These are phyloP conservation scores for Sclerotinia subarctica DNA, from an alignment of 2,329 filamentous ascomycete genomes.

Conservation along the genomic window DNA sequence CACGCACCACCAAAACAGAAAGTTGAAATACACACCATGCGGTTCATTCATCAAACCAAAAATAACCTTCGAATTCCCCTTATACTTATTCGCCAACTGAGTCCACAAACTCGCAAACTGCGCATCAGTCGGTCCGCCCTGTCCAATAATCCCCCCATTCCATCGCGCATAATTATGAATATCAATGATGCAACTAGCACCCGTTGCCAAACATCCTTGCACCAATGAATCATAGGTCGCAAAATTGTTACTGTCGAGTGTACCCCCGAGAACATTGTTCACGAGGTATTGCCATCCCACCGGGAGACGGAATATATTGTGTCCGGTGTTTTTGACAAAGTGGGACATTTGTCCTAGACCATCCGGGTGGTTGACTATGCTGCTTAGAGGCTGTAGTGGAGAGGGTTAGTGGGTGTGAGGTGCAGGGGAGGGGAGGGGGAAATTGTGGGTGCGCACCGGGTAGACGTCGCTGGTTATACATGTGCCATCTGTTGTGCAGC, in stretches of 20 bases:
- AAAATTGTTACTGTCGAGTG: conserved; percentile 48
- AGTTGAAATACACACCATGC: conserved; percentile 40
- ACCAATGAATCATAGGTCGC: conserved; percentile 54
- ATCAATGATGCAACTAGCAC: conserved; percentile 59
- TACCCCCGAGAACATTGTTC: conserved; percentile 49
- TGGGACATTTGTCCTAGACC: conserved; percentile 35
- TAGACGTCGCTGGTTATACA: conserved; percentile 38
- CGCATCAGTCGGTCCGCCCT: conserved; percentile 60
- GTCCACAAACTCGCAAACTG: conserved; percentile 56
- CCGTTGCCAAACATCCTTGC: conserved; percentile 53
- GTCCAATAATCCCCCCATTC: conserved; percentile 61
- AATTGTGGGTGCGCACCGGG: conserved; percentile 22
- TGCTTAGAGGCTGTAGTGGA: conserved; percentile 32
- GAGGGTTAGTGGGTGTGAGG: not conserved
- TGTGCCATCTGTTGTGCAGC: conserved; percentile 43
- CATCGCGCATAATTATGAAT: conserved; percentile 58
- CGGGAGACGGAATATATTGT: conserved; percentile 50
- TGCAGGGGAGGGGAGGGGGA: too few species aligned
- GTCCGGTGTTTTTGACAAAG: conserved; percentile 46
- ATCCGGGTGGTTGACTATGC: conserved; percentile 36
- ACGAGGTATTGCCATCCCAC: conserved; percentile 60
- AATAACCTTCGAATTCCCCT: conserved; percentile 49
- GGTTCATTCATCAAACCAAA: conserved; percentile 72
- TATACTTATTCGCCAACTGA: conserved; percentile 57
- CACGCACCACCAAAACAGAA: not conserved